Percentiles rank a stretch among this genome's conserved stretches.
Conservation (phyloP, 2,329 filamentous ascomycete genomes). For the Teratosphaeria zuluensis region DNA sequence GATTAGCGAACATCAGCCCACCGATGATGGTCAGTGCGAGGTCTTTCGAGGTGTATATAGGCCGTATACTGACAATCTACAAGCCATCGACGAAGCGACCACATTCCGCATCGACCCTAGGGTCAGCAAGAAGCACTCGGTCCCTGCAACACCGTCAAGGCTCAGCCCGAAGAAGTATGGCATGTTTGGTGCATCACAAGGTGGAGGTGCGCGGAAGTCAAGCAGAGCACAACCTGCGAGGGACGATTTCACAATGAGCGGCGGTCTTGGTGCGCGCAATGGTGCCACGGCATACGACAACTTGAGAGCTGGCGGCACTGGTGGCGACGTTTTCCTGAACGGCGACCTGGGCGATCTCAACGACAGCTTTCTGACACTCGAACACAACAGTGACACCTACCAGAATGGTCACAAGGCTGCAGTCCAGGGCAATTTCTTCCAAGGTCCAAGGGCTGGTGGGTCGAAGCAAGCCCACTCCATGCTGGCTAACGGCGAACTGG, state of each 20-base stretch:
- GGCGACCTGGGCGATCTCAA: not conserved
- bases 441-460: not conserved
- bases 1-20: not conserved
- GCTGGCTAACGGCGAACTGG: not conserved
- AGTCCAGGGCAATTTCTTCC: not conserved
- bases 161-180: conserved; percentile 8
- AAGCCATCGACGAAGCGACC: not conserved
- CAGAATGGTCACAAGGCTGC: not conserved
- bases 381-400: not conserved
- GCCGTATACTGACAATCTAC: not conserved
- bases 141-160: conserved; percentile 4
- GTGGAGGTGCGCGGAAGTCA: not conserved
- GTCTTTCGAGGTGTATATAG: not conserved
- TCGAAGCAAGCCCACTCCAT: not conserved
- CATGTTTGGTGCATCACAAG: conserved; percentile 4
- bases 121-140: conserved; percentile 7
- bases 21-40: not conserved
- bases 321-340: not conserved
- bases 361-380: not conserved
- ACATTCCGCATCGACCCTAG: conserved; percentile 2
- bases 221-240: not conserved
- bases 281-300: not conserved
- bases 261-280: not conserved
- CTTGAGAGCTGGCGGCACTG: not conserved
- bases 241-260: not conserved